A percentile compares a stretch with the other conserved stretches of the same genome.
Evolutionary conservation across 129 eudicot genomes (phyloP).

Genomic region (Tanacetum coccineum): DNA sequence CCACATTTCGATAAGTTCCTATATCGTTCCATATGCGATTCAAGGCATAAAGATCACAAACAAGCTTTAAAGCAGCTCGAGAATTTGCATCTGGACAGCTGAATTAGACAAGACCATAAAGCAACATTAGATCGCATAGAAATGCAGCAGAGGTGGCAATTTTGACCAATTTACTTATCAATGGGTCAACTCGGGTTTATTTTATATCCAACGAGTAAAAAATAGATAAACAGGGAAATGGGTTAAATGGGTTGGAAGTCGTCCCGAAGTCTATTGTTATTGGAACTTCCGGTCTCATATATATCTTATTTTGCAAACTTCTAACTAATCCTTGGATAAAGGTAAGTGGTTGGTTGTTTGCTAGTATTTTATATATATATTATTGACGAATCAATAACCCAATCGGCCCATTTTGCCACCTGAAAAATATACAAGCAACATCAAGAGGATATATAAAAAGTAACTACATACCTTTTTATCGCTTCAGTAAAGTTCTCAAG

Average conservation of each 20-base stretch:
- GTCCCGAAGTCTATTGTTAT: not conserved
- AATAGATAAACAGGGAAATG: not conserved
- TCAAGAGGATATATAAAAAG: not conserved
- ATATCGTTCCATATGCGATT: conserved; percentile 92
- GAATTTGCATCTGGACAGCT: conserved; percentile 90
- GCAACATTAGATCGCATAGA: conserved; percentile 4
- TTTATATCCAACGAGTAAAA: not conserved
- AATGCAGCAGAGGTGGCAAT: not conserved
- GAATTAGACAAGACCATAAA: conserved; percentile 14
- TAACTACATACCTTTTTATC: conserved; percentile 44
- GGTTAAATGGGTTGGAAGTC: not conserved
- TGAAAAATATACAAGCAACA: not conserved
- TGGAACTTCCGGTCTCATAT: too few relatives aligned
- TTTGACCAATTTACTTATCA: not conserved
- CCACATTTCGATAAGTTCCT: conserved; percentile 96
- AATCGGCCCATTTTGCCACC: not conserved
- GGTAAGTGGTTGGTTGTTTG: too few relatives aligned
- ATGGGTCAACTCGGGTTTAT: not conserved
- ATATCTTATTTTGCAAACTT: too few relatives aligned
- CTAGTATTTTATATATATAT: too few relatives aligned
- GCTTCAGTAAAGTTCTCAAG: conserved; percentile 81
- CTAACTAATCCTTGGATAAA: too few relatives aligned
- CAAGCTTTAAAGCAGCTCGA: conserved; percentile 85
- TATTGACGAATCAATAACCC: not conserved
- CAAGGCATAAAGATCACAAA: conserved; percentile 92